Evolutionary conservation across 2,329 filamentous ascomycete species (phyloP).

Genomic region (Xylariaceae sp.): DNA sequence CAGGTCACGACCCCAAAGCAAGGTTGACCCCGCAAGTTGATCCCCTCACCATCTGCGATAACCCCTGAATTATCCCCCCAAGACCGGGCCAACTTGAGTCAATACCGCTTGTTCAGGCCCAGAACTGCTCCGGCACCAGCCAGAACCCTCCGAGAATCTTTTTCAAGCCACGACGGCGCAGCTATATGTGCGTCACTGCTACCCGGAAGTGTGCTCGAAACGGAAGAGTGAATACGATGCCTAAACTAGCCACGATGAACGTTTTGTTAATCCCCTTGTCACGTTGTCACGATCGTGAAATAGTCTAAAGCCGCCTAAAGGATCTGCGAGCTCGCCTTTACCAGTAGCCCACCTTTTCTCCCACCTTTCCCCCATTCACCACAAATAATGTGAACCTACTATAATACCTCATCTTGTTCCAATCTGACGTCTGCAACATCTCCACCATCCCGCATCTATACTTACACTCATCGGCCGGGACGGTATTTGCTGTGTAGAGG

Average conservation of each 20-base stretch:
- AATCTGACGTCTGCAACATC: constrained; percentile 5
- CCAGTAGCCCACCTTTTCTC: constrained; percentile 15
- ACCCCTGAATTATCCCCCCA: constrained; percentile 26
- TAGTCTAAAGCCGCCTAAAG: neutral
- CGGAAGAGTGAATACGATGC: constrained; percentile 8
- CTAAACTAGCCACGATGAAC: constrained; percentile 22
- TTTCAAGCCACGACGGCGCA: constrained; percentile 10
- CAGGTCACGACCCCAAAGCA: constrained; percentile 3
- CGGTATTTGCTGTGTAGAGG: neutral
- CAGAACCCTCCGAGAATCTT: constrained; percentile 11
- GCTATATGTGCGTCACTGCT: neutral
- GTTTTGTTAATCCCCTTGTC: constrained; percentile 8
- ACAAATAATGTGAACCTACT: constrained; percentile 3
- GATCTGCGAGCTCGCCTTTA: constrained; percentile 5
- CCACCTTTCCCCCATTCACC: constrained; percentile 6
- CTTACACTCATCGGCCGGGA: neutral
- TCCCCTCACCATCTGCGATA: constrained; percentile 15
- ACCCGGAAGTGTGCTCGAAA: constrained; percentile 16
- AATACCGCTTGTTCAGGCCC: constrained; percentile 4
- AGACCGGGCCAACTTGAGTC: constrained; percentile 8
- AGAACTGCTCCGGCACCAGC: constrained; percentile 14
- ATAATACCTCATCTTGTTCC: neutral
- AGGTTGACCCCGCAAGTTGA: constrained; percentile 27
- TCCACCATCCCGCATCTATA: constrained; percentile 9
- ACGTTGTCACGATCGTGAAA: constrained; percentile 13